Evolutionary conservation across 768 basidiomycete species (phyloP), one percentile per base, ranked within the genome.

Genomic region (Tricholoma furcatifolium): DNA sequence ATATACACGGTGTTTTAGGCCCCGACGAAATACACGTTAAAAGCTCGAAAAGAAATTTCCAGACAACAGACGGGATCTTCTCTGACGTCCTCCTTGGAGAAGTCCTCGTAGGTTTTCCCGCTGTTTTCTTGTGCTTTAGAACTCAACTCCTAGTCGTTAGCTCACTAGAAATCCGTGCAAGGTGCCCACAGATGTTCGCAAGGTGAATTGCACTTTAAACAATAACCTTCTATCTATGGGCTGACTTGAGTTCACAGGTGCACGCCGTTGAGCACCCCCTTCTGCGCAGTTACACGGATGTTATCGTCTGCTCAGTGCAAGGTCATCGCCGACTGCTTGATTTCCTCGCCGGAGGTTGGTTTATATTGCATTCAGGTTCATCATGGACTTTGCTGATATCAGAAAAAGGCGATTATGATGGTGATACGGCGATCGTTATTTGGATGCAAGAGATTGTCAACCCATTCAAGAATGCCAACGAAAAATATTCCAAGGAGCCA

Each of bases 91-190:
- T 84, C 2, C 41, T 77, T 14, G 85, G 86, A 0, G 78, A 83
- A 57, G 80, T 85, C 9, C 63, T 89, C 55, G 81, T 82, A 55
- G 55, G 53, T 48, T n/a, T 27, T 50, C 14, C 21, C 14, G 2
- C 20, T 6, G 10, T 18, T 23, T 20, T n/a, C n/a, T 23, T 49
- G 4, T 10, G 41, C 12, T 21, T 23, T 2, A 32, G 21, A 4
- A 18, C 9, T 10, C 32, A 21, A 34, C 23, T 27, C 23, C 3
- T 4, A 10, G 24, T 34, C 8, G 23, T 42, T 24, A 83, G 82
- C 67, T 88, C 10, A 82, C 82, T 2, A 70, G 85, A 20, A 75
- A 83, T 62, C 87, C 87, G n/a, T 88, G 86, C 66, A 87, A 85
- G 56, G 66, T 87, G 1, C 84, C 86, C 1, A 83, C 79, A 0